These are phyloP conservation scores for Aspergillus avenaceus DNA, from an alignment of 495 filamentous ascomycete genomes.

Conservation along the genomic window DNA sequence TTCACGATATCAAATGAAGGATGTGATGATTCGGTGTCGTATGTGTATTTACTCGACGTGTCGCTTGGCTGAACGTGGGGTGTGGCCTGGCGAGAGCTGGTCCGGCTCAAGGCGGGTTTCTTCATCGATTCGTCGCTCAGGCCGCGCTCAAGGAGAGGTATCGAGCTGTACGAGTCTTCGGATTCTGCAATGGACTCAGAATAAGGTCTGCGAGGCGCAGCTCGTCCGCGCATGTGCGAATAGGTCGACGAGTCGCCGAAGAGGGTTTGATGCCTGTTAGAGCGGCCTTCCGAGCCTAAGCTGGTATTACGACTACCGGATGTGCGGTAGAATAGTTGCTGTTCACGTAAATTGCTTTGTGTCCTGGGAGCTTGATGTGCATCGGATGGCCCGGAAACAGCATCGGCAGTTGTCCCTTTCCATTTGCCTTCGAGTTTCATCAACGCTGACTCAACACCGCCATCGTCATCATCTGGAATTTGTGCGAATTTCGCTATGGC, in stretches of 20 bases:
- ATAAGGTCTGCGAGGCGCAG: constrained; percentile 30
- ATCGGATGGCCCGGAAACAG: not conserved
- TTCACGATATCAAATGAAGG: constrained; percentile 53
- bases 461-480: constrained; percentile 88
- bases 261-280: constrained; percentile 22
- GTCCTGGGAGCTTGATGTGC: not conserved
- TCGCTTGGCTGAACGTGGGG: constrained; percentile 19
- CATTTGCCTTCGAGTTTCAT: constrained; percentile 91
- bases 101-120: constrained; percentile 21
- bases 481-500: constrained; percentile 85
- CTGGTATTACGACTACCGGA: constrained; percentile 1
- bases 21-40: constrained; percentile 37
- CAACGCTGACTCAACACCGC: constrained; percentile 88
- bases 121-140: constrained; percentile 56
- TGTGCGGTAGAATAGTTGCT: not conserved
- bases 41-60: constrained; percentile 24
- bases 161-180: constrained; percentile 72
- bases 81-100: not conserved
- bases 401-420: constrained; percentile 9
- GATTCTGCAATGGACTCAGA: constrained; percentile 45
- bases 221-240: constrained; percentile 25
- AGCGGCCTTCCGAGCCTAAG: constrained; percentile 11
- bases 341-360: constrained; percentile 1
- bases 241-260: constrained; percentile 25
- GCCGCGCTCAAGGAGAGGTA: constrained; percentile 70